phyloP scores from a whole-genome alignment of 129 eudicot genomes.

The Pseudognaphalium luteoalbum region DNA sequence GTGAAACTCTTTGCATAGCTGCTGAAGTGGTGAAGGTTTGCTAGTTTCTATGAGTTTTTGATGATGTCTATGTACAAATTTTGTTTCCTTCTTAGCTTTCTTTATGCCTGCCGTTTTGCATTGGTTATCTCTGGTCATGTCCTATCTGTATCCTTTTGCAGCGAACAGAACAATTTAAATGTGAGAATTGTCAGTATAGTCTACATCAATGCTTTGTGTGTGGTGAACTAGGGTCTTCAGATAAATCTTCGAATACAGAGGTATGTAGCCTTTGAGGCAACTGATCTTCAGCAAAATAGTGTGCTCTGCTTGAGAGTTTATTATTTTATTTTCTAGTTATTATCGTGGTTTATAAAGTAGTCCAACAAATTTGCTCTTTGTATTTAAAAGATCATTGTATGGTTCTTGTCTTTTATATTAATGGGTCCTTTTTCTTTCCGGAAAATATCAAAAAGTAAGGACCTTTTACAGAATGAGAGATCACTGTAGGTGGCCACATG shows the following conservation, averaged over 20 bases:
- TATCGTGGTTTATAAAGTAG: neutral
- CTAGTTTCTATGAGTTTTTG: conserved; percentile 16
- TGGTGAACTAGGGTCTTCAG: conserved; percentile 70
- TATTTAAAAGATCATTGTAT: neutral
- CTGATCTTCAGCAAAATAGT: neutral
- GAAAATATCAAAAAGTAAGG: neutral
- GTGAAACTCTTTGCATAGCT: conserved; percentile 53
- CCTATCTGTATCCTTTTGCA: conserved; percentile 29
- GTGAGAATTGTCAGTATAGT: conserved; percentile 65
- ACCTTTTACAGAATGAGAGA: neutral
- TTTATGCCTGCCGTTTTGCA: neutral
- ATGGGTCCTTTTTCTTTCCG: neutral
- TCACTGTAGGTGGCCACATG: neutral
- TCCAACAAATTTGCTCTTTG: neutral
- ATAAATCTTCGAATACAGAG: conserved; percentile 60
- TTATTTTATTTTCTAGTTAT: neutral
- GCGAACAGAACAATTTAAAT: conserved; percentile 45
- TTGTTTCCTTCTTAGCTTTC: neutral
- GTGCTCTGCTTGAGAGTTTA: conserved; percentile 8
- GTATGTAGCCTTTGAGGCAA: conserved; percentile 33
- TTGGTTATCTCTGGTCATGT: neutral
- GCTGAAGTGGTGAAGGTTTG: conserved; percentile 47
- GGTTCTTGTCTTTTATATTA: neutral
- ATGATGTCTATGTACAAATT: conserved; percentile 1
- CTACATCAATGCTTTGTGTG: conserved; percentile 76